Conservation (phyloP, 495 filamentous ascomycete genomes). For the Pseudevernia furfuracea region DNA sequence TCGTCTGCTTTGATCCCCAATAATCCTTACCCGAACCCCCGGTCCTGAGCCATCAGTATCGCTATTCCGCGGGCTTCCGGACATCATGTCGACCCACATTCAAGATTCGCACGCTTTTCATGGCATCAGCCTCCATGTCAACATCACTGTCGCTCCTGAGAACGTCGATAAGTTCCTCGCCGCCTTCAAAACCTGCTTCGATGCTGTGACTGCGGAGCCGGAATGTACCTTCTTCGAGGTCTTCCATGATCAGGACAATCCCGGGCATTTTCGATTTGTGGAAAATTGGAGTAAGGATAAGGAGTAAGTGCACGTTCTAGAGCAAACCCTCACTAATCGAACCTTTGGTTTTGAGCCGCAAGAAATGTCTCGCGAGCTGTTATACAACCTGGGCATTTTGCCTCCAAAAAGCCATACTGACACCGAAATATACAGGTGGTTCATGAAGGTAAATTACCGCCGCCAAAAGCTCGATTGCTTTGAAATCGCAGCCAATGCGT, state of each 20-base stretch:
- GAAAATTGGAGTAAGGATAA: constrained; percentile 36
- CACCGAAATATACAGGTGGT: not conserved
- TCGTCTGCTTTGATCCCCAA: not conserved
- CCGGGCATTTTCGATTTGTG: constrained; percentile 39
- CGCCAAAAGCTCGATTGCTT: not conserved
- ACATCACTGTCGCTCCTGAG: constrained; percentile 36
- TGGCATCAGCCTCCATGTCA: constrained; percentile 34
- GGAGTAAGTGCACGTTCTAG: not conserved
- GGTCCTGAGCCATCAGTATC: not conserved
- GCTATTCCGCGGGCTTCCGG: not conserved
- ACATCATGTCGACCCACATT: not conserved
- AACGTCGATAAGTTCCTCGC: constrained; percentile 39
- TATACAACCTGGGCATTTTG: too few species aligned
- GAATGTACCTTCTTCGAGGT: constrained; percentile 45
- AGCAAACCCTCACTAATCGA: not conserved
- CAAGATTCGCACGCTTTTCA: not conserved
- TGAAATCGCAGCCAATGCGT: not conserved
- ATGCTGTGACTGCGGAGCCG: constrained; percentile 38
- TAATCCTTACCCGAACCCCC: not conserved
- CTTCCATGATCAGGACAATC: constrained; percentile 36
- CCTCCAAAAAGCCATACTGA: not conserved
- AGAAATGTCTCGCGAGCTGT: not conserved
- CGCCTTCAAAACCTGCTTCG: constrained; percentile 35
- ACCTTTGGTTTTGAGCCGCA: not conserved
- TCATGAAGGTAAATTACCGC: not conserved